Base-by-base conservation (phyloP, 2,329 filamentous ascomycete genomes). In the Aspergillus latus region DNA sequence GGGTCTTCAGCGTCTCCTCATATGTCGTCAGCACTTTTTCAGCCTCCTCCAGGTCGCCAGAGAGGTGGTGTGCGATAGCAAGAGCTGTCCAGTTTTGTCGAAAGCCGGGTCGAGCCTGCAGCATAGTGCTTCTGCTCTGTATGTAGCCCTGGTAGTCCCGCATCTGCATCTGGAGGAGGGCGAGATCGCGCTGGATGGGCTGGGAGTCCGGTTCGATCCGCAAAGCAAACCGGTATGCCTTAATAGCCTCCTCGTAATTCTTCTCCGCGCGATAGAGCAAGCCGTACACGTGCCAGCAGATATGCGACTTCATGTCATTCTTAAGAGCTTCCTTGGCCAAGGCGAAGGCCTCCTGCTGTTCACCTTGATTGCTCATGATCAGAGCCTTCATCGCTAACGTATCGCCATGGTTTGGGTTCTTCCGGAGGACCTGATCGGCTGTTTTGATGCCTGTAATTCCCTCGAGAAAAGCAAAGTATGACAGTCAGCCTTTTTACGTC, bases 241-340 rank as follows among this genome's bases (percentile, higher is more conserved):
- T 97, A 79, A 97, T 97, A 8, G 95, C 93, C 78, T 97, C 94
- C 74, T 97, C 94, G 67, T 95, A 97, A 77, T 99, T 97, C 82
- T 97, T 97, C 71, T 89, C 88, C 48, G 90, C 88, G 50, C 93
- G 88, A 77, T 96, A 97, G 49, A 99, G 83, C 64, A 99, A 78
- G 32, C 95, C 94, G 74, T 97, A 99, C 59, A 99, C 94, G 76
- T 99, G 95, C 94, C 94, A 99, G 81, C 92, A 97, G 68, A 99
- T 92, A 76, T 97, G 93, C 68, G 92, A 97, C 80, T 95, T 97
- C 92, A 99, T 97, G 74, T 97, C 92, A 68, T 92, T 91, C 64
- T 88, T 92, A 66, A 99, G 82, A 34, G 95, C 94, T 63, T 92
- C 84, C 78, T 97, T 99, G 69, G 90, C 93, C 58, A 99, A 82